Evolutionary conservation across 2,329 filamentous ascomycete species (phyloP), one percentile per base, ranked within the genome.

Genomic region (Sporothrix luriei): DNA sequence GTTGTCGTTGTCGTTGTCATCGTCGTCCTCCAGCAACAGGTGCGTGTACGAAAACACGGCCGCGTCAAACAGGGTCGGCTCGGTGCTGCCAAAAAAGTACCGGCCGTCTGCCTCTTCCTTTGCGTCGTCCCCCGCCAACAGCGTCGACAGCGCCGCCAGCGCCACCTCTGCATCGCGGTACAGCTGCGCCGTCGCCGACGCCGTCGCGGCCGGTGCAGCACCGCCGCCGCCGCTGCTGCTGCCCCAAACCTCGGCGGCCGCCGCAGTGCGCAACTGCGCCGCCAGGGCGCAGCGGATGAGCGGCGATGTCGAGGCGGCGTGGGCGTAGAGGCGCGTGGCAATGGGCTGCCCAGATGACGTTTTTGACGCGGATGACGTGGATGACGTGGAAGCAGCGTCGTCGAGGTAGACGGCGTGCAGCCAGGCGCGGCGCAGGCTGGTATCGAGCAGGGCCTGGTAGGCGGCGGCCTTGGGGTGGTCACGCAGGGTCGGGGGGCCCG

Each of bases 41-140:
- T 96, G 88, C 0, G 92, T 94, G 79, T 97, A 99, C 3, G 93
- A 89, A 80, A 97, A 98, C 2, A 98, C 87, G 68, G 88, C 88
- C 7, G 94, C 94, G 79, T 99, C 95, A 74, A 98, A 94, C 29
- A 94, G 76, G 0, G 89, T 88, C 0, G 94, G 92, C 77, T 40
- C 78, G 66, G 88, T 87, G 0, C 94, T 91, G 29, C 76, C 81
- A 69, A 86, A 86, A 77, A 87, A 87, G 51, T 64, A 69, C 33
- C 33, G 33, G 57, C 40, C 71, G 2, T 74, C 74, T 16, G 1
- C 77, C 74, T 13, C 78, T 74, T 33, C 33, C 6, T 33, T 33
- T 33, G 33, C 33, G 33, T 33, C 33, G 7, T 33, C 33, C 33
- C 6, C 33, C 5, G 49, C 59, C 9, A 87, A 76, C 7, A 84